Evolutionary conservation across 139 green algal species (phyloP).

Genomic region (Tetraselmis striata): DNA sequence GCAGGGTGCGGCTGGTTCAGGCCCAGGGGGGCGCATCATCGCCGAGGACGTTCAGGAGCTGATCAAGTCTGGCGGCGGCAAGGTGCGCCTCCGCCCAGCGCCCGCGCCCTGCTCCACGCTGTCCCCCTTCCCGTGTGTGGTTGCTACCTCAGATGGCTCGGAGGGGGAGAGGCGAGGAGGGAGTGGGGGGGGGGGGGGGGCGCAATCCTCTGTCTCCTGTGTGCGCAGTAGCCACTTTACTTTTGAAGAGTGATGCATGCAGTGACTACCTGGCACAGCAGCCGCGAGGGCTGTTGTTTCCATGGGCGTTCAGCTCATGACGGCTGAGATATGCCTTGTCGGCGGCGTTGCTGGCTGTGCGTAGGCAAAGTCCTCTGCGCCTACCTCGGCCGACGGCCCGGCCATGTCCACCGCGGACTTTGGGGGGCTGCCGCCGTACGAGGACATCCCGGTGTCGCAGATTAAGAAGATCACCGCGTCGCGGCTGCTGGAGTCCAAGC

Average conservation of each 20-base stretch:
- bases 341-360: neutral
- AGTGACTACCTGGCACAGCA: too few species aligned
- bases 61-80: slow-evolving; percentile 37
- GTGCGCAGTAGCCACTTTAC: too few species aligned
- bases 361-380: neutral
- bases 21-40: slow-evolving; percentile 71
- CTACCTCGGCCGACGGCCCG: too few species aligned
- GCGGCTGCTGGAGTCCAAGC: slow-evolving; percentile 88
- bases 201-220: too few species aligned
- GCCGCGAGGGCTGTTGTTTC: too few species aligned
- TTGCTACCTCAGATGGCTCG: too few species aligned
- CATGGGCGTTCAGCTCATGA: neutral
- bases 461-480: slow-evolving; percentile 80
- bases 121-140: too few species aligned
- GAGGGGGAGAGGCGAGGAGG: too few species aligned
- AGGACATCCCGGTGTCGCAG: slow-evolving; percentile 69
- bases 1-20: slow-evolving; percentile 40
- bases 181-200: too few species aligned
- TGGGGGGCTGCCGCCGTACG: slow-evolving; percentile 22
- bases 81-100: neutral
- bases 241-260: too few species aligned
- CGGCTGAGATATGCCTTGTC: neutral
- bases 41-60: slow-evolving; percentile 66
- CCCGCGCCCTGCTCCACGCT: slow-evolving; percentile 2
- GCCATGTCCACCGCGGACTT: too few species aligned